A percentile compares a stretch with the other conserved stretches of the same genome.
These are phyloP conservation scores for Claviceps purpurea DNA, from an alignment of 2,329 filamentous ascomycete species.

Conservation along the genomic window DNA sequence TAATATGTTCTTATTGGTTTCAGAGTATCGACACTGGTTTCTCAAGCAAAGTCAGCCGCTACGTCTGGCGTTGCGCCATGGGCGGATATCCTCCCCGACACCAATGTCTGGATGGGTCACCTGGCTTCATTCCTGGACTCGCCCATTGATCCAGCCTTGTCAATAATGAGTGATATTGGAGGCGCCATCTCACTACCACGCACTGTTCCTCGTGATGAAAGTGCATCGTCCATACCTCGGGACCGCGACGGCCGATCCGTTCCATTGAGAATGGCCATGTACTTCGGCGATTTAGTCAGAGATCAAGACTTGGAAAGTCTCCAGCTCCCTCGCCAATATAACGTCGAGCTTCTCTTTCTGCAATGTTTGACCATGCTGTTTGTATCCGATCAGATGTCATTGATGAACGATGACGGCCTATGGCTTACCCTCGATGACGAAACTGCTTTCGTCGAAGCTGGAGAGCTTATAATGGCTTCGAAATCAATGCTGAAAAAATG, in stretches of 20 bases:
- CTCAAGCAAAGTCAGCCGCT: constrained; percentile 26
- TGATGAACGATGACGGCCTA: constrained; percentile 28
- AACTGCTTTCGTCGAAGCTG: constrained; percentile 24
- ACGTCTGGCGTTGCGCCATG: constrained; percentile 14
- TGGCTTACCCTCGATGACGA: constrained; percentile 29
- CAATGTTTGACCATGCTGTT: constrained; percentile 38
- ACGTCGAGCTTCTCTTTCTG: constrained; percentile 37
- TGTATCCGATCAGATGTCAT: constrained; percentile 39
- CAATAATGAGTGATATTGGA: constrained; percentile 59
- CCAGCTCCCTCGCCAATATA: constrained; percentile 25
- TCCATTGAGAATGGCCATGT: constrained; percentile 63
- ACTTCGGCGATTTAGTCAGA: constrained; percentile 49
- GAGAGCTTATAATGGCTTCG: constrained; percentile 28
- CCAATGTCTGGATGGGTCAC: constrained; percentile 50
- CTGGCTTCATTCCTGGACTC: constrained; percentile 40
- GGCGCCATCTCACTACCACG: constrained; percentile 51
- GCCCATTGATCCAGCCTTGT: constrained; percentile 47
- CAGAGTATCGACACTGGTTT: constrained; percentile 39
- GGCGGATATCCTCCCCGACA: constrained; percentile 47
- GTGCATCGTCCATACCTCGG: constrained; percentile 24
- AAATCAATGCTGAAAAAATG: constrained; percentile 23
- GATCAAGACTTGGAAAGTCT: constrained; percentile 24
- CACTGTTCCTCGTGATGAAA: neutral
- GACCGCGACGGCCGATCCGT: constrained; percentile 60
- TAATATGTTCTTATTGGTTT: neutral